phyloP scores from a whole-genome alignment of 2,329 filamentous ascomycete species.

The Penicillium brasilianum region DNA sequence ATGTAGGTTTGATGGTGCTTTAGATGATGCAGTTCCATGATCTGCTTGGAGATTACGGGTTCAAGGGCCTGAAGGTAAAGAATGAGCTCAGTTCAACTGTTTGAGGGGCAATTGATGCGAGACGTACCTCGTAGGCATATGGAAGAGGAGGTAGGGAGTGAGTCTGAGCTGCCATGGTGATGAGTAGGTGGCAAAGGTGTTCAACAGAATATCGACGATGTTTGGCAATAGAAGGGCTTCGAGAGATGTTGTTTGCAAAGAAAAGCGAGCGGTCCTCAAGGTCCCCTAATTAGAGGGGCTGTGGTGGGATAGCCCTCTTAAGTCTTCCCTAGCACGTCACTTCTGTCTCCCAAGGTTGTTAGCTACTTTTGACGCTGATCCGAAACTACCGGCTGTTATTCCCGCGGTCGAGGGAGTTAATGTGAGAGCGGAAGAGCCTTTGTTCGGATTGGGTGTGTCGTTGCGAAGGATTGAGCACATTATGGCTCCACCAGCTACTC shows the following conservation, averaged over 20 bases:
- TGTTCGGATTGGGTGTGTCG: not conserved
- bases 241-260: not conserved
- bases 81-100: slow-evolving; percentile 51
- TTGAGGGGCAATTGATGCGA: not conserved
- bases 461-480: slow-evolving; percentile 30
- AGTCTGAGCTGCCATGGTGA: slow-evolving; percentile 38
- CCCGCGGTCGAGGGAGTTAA: not conserved
- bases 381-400: not conserved
- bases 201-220: not conserved
- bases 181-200: not conserved
- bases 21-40: slow-evolving; percentile 93
- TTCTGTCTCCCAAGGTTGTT: slow-evolving; percentile 23
- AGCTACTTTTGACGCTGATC: not conserved
- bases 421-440: not conserved
- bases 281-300: slow-evolving; percentile 15
- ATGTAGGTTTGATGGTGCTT: slow-evolving; percentile 96
- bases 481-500: slow-evolving; percentile 13
- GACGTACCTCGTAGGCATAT: slow-evolving; percentile 72
- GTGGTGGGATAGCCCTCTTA: slow-evolving; percentile 9
- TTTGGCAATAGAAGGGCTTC: not conserved
- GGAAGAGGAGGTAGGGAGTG: slow-evolving; percentile 70
- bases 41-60: slow-evolving; percentile 76
- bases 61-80: slow-evolving; percentile 76
- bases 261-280: slow-evolving; percentile 17
- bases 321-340: not conserved